Conservation (phyloP, 1,284 basidiomycete genomes). For the Cerrena zonata region DNA sequence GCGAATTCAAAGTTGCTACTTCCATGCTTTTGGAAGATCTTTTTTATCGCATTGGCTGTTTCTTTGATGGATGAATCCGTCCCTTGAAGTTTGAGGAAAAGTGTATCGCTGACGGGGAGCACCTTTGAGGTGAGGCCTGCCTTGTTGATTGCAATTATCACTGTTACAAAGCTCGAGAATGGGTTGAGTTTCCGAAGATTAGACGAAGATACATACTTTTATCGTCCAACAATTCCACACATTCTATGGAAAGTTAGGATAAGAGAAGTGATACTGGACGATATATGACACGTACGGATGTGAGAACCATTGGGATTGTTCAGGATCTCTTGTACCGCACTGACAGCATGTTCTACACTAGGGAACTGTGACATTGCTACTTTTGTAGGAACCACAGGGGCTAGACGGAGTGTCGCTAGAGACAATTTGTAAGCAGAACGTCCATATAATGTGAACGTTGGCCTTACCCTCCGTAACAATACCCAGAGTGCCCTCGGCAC, state of each 20-base stretch:
- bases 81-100: slow-evolving; percentile 89
- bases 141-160: slow-evolving; percentile 76
- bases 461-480: slow-evolving; percentile 66
- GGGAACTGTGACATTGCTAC: slow-evolving; percentile 71
- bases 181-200: not conserved
- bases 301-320: slow-evolving; percentile 57
- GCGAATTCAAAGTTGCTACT: slow-evolving; percentile 73
- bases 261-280: not conserved
- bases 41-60: slow-evolving; percentile 54
- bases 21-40: slow-evolving; percentile 63
- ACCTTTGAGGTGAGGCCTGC: slow-evolving; percentile 51
- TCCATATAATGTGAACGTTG: not conserved
- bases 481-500: slow-evolving; percentile 77
- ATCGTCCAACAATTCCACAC: slow-evolving; percentile 77
- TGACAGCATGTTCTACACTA: slow-evolving; percentile 57
- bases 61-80: slow-evolving; percentile 57
- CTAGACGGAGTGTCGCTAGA: slow-evolving; percentile 74
- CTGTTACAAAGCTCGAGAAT: slow-evolving; percentile 25
- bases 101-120: slow-evolving; percentile 70
- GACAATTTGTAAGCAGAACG: no score
- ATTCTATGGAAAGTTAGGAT: slow-evolving; percentile 42
- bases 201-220: slow-evolving; percentile 38
- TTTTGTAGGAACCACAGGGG: slow-evolving; percentile 70
- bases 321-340: slow-evolving; percentile 74
- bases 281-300: slow-evolving; percentile 39